Percentiles rank a stretch among this genome's conserved stretches.
phyloP scores from a whole-genome alignment of 2,329 filamentous ascomycete species.

The Alternaria ventricosa region DNA sequence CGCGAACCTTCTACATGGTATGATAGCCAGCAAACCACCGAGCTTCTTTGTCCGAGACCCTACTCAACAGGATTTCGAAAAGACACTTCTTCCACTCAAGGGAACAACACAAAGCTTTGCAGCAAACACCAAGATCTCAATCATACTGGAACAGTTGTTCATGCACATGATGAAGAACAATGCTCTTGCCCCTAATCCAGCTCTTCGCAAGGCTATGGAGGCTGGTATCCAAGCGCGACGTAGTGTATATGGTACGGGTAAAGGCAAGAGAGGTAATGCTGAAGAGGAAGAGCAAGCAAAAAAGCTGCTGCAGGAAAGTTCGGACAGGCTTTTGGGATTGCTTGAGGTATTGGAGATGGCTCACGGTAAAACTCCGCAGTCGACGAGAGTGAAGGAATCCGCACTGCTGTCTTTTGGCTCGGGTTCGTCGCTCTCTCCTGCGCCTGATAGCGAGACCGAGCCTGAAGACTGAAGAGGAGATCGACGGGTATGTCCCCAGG shows the following conservation, averaged over 20 bases:
- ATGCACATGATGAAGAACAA: constrained; percentile 37
- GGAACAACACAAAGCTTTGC: constrained; percentile 36
- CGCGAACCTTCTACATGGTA: constrained; percentile 38
- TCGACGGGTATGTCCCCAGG: background rate
- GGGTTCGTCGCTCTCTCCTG: constrained; percentile 30
- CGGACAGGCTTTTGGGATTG: constrained; percentile 42
- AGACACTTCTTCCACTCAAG: constrained; percentile 31
- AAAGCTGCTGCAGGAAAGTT: constrained; percentile 42
- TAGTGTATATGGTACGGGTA: constrained; percentile 52
- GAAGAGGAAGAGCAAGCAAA: constrained; percentile 47
- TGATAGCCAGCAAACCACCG: constrained; percentile 32
- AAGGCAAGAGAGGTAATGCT: constrained; percentile 51
- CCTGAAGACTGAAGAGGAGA: background rate
- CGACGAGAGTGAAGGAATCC: background rate
- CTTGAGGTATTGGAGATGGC: constrained; percentile 42
- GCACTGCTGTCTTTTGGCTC: constrained; percentile 28
- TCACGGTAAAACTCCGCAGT: constrained; percentile 16
- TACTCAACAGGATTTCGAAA: constrained; percentile 38
- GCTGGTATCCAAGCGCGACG: constrained; percentile 61
- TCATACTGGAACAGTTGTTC: constrained; percentile 44
- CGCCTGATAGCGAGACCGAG: constrained; percentile 31
- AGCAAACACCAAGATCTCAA: constrained; percentile 44
- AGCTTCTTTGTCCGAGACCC: constrained; percentile 35
- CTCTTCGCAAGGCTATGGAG: constrained; percentile 56
- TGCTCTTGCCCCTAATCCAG: constrained; percentile 24